Evolutionary conservation across 2,329 filamentous ascomycete genomes (phyloP).

Genomic region (Fusarium guadeloupense): DNA sequence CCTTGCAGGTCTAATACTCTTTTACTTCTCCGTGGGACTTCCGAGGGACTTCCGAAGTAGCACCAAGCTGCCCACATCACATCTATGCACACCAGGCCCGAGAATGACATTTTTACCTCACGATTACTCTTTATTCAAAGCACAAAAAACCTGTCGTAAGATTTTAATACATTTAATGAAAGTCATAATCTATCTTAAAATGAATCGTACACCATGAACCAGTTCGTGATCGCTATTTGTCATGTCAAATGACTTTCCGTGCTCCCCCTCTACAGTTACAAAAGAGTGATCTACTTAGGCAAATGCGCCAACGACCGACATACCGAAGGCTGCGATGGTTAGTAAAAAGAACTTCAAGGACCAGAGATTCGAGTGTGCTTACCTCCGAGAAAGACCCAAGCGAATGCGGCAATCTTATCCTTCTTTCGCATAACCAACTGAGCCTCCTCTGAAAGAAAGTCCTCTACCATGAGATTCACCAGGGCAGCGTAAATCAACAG

Average conservation of each 20-base stretch:
- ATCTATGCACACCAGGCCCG: too few species aligned
- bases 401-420: conserved; percentile 63
- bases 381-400: conserved; percentile 62
- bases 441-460: conserved; percentile 70
- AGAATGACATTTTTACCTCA: too few species aligned
- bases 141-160: not conserved
- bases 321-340: conserved; percentile 24
- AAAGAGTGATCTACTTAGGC: conserved; percentile 14
- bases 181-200: not conserved
- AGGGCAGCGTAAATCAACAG: conserved; percentile 69
- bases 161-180: not conserved
- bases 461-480: conserved; percentile 71
- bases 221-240: too few species aligned
- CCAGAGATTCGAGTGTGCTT: conserved; percentile 19
- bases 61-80: too few species aligned
- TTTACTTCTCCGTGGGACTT: too few species aligned
- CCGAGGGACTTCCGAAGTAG: too few species aligned
- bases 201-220: fast-evolving
- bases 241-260: too few species aligned
- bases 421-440: conserved; percentile 59
- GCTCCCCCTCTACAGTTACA: not conserved
- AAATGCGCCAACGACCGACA: conserved; percentile 33
- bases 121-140: too few species aligned
- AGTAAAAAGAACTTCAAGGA: not conserved
- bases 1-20: too few species aligned